phyloP scores from a whole-genome alignment of 192 early-diverging fungal species.

The Coemansia sp. region DNA sequence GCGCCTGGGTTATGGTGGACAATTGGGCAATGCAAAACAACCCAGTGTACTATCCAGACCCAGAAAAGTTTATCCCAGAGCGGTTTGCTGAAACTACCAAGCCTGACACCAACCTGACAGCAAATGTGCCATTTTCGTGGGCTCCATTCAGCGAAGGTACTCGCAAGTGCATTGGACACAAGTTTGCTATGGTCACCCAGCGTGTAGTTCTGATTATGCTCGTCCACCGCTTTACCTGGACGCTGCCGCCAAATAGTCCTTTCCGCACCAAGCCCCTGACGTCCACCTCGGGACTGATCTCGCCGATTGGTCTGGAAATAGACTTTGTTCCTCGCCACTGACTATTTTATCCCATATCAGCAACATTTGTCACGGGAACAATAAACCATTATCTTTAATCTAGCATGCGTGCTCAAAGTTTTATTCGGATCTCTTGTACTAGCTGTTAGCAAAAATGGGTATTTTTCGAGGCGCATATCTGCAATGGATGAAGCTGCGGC shows the following conservation, averaged over 20 bases:
- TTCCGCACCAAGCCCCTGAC: slow-evolving; percentile 29
- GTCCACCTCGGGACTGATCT: slow-evolving; percentile 40
- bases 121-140: slow-evolving; percentile 52
- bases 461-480: slow-evolving; percentile 21
- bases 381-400: not conserved
- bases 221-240: slow-evolving; percentile 46
- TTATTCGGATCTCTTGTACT: not conserved
- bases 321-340: slow-evolving; percentile 25
- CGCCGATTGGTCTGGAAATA: slow-evolving; percentile 35
- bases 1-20: slow-evolving; percentile 57
- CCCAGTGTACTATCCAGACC: slow-evolving; percentile 48
- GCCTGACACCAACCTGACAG: too few species aligned
- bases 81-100: slow-evolving; percentile 39
- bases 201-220: slow-evolving; percentile 59
- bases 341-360: not conserved
- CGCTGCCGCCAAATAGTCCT: slow-evolving; percentile 37
- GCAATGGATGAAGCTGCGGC: slow-evolving; percentile 42
- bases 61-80: slow-evolving; percentile 56
- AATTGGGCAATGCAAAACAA: slow-evolving; percentile 59
- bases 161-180: slow-evolving; percentile 60
- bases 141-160: slow-evolving; percentile 59
- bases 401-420: not conserved
- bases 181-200: slow-evolving; percentile 62
- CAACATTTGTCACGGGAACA: not conserved
- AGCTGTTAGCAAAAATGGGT: not conserved